phyloP scores from a whole-genome alignment of 2,329 filamentous ascomycete species.

The Tympanopsis confertula region DNA sequence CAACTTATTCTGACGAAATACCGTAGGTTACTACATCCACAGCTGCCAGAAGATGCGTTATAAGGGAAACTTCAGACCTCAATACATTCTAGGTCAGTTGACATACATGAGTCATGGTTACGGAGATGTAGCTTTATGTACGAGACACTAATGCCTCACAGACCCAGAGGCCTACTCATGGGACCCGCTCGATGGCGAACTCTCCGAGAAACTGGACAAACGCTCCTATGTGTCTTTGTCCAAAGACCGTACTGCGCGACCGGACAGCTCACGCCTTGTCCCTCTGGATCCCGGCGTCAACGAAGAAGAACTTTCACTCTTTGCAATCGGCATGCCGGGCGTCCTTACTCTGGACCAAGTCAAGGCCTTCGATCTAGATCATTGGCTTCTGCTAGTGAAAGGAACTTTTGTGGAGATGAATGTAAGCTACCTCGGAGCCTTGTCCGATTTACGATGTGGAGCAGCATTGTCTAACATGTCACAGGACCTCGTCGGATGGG shows the following conservation, averaged over 20 bases:
- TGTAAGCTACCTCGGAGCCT: slow-evolving; percentile 12
- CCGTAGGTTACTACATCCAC: slow-evolving; percentile 48
- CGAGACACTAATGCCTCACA: slow-evolving; percentile 7
- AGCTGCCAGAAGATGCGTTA: slow-evolving; percentile 37
- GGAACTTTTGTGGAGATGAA: slow-evolving; percentile 26
- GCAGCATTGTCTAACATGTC: neutral
- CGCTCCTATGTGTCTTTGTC: slow-evolving; percentile 30
- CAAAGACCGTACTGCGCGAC: slow-evolving; percentile 15
- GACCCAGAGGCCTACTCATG: slow-evolving; percentile 31
- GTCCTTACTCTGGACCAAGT: slow-evolving; percentile 27
- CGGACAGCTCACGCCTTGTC: too few species aligned
- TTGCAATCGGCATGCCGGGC: slow-evolving; percentile 30
- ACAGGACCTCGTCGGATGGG: slow-evolving; percentile 32
- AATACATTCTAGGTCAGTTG: slow-evolving; percentile 30
- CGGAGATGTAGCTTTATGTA: neutral
- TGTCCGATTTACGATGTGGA: neutral
- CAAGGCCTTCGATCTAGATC: slow-evolving; percentile 24
- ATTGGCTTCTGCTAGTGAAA: slow-evolving; percentile 27
- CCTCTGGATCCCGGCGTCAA: slow-evolving; percentile 13
- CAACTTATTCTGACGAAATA: neutral
- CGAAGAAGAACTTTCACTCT: slow-evolving; percentile 26
- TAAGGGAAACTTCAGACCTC: slow-evolving; percentile 30
- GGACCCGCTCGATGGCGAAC: slow-evolving; percentile 27
- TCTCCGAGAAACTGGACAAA: slow-evolving; percentile 24
- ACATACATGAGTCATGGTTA: neutral